A percentile compares a stretch with the other conserved stretches of the same genome.
phyloP scores from a whole-genome alignment of 2,329 filamentous ascomycete species.

The Phialophora chinensis region DNA sequence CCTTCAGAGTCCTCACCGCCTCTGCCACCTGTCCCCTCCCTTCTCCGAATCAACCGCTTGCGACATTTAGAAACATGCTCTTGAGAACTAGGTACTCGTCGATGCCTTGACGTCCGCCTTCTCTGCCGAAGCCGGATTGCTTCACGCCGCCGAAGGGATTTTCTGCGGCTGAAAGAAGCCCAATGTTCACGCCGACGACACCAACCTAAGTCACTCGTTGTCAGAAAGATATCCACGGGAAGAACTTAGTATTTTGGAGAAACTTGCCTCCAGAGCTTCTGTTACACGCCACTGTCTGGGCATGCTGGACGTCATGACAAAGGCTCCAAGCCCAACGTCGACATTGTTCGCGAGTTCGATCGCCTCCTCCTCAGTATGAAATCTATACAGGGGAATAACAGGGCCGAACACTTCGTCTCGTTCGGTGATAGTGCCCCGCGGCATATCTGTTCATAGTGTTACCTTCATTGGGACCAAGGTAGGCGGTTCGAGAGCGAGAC shows the following conservation, averaged over 20 bases:
- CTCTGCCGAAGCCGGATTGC: conserved; percentile 38
- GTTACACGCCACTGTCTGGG: conserved; percentile 64
- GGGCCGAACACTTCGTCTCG: conserved; percentile 65
- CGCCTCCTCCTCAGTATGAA: conserved; percentile 64
- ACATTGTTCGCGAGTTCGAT: conserved; percentile 61
- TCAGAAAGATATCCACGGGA: no score
- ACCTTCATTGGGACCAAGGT: no score
- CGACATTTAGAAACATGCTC: conserved; percentile 45
- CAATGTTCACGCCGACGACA: no score
- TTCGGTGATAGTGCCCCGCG: no score
- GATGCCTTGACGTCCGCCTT: conserved; percentile 49
- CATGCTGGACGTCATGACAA: conserved; percentile 58
- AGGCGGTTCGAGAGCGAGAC: no score
- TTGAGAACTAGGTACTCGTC: conserved; percentile 78
- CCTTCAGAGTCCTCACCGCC: no score
- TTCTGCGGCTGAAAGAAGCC: conserved; percentile 60
- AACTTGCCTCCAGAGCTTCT: no score
- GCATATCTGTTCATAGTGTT: no score
- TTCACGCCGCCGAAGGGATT: conserved; percentile 39
- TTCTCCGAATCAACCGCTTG: no score
- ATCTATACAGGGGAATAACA: conserved; percentile 45
- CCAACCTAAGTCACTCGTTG: no score
- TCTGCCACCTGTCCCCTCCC: no score
- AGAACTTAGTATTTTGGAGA: no score
- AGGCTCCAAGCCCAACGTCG: conserved; percentile 61